These are phyloP conservation scores for Mytilinidion resinicola DNA, from an alignment of 495 filamentous ascomycete species.

Conservation along the genomic window DNA sequence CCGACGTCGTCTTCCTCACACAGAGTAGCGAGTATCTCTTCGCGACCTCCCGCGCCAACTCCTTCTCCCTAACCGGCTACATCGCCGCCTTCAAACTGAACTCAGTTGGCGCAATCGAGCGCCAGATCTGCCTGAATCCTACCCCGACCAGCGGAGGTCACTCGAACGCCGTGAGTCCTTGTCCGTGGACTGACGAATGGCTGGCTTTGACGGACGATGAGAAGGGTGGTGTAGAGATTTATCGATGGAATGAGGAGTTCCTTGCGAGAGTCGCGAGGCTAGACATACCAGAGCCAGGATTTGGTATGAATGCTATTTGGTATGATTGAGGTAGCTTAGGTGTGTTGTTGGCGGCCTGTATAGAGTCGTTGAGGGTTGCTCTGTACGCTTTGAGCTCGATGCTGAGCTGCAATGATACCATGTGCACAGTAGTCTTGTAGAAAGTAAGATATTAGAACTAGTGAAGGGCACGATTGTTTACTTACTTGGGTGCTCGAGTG, in stretches of 20 bases:
- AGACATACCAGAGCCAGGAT: slow-evolving; percentile 71
- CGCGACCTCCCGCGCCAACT: slow-evolving; percentile 72
- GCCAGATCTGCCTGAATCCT: slow-evolving; percentile 70
- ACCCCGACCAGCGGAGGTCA: slow-evolving; percentile 81
- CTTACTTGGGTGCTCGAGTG: no score
- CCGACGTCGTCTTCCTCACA: slow-evolving; percentile 68
- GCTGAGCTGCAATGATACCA: no score
- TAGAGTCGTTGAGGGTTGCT: not conserved
- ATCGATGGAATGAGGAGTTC: slow-evolving; percentile 73
- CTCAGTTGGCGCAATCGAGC: slow-evolving; percentile 63
- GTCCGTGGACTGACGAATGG: slow-evolving; percentile 78
- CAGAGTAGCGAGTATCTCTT: slow-evolving; percentile 64
- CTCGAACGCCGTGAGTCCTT: slow-evolving; percentile 74
- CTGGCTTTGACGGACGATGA: slow-evolving; percentile 78
- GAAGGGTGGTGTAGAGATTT: slow-evolving; percentile 79
- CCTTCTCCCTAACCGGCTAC: slow-evolving; percentile 69
- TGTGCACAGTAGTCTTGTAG: no score
- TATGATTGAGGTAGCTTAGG: slow-evolving; percentile 53
- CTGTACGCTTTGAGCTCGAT: no score
- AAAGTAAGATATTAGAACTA: no score
- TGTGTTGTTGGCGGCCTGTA: not conserved
- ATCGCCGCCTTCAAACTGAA: slow-evolving; percentile 69
- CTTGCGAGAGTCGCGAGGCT: slow-evolving; percentile 65
- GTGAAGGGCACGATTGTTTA: no score
- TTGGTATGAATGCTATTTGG: slow-evolving; percentile 89